Percentiles rank a stretch among this genome's conserved stretches.
Conservation (phyloP, 805 yeast genomes). For the Blastobotrys peoriensis region DNA sequence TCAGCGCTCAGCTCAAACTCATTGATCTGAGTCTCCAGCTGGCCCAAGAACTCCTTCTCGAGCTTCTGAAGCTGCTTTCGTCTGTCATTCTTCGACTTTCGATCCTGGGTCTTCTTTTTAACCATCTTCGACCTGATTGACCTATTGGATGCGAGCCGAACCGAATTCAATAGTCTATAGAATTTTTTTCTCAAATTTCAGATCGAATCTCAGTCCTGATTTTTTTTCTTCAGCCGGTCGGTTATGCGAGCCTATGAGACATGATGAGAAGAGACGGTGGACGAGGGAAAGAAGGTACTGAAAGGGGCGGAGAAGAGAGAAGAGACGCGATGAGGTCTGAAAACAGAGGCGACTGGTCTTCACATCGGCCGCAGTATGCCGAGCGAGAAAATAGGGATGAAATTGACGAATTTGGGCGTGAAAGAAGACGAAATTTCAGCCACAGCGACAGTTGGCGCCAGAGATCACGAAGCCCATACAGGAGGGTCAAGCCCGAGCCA, state of each 20-base stretch:
- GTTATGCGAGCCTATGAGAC: no score
- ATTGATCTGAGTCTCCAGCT: constrained; percentile 46
- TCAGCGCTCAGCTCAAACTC: constrained; percentile 39
- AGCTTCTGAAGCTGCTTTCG: constrained; percentile 13
- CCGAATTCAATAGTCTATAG: no score
- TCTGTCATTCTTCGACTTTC: constrained; percentile 26
- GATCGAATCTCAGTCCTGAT: no score
- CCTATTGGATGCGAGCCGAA: no score
- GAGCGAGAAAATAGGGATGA: no score
- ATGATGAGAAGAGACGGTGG: background rate
- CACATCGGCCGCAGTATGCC: no score
- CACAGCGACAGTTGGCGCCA: no score
- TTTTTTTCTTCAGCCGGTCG: no score
- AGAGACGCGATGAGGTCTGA: background rate
- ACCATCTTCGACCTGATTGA: constrained; percentile 6
- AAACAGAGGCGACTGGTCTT: no score
- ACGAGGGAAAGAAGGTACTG: background rate
- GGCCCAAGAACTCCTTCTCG: constrained; percentile 34
- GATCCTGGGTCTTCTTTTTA: constrained; percentile 8
- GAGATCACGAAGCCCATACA: constrained; percentile 1
- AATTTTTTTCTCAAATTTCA: no score
- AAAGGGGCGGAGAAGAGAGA: background rate
- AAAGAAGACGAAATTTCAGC: no score
- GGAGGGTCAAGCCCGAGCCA: background rate
- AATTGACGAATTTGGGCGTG: no score